Evolutionary conservation across 2,329 filamentous ascomycete genomes (phyloP), one percentile per base, ranked within the genome.

Genomic region (Oidium heveae): DNA sequence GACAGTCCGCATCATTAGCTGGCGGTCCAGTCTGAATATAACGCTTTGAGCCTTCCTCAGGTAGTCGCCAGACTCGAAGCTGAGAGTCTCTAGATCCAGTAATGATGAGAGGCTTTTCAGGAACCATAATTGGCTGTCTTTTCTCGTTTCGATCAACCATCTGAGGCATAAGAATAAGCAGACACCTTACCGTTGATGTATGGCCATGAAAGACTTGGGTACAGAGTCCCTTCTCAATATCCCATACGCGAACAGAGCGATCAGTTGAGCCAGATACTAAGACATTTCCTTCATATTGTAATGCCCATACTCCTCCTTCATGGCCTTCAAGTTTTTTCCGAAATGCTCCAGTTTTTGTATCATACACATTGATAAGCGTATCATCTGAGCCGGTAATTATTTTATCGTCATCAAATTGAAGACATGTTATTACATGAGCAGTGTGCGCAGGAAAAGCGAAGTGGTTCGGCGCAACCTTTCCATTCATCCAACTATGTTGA

Each of bases 241-340:
- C 89, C 91, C 91, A 98, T 0, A 98, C 89, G n/a, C 91, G 80
- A n/a, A 98, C 91, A 12, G 91, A 94, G 50, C 91, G 76, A 68
- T 98, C 91, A 0, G 91, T 98, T 7, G 88, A 95, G 2, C 91
- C 91, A 16, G 91, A 98, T 2, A 98, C 91, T 20, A 98, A 71
- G 16, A 85, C 86, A 64, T 96, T 95, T 53, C 88, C 89, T 64
- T 95, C 82, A 65, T 96, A 98, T 66, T 96, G 88, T 54, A 98
- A 70, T 33, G 91, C 91, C 91, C 91, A 98, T 1, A 98, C 91
- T 49, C 91, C 91, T 36, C 91, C 91, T 67, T 98, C 91, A 61
- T 98, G 91, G 1, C 91, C 91, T 63, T 88, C 82, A 2, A 98
- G 77, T 59, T 83, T 86, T 63, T 80, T 86, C 51, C 84, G 78